Evolutionary conservation across 192 early-diverging fungal species (phyloP).

Genomic region (Chytriomyces hyalinus): DNA sequence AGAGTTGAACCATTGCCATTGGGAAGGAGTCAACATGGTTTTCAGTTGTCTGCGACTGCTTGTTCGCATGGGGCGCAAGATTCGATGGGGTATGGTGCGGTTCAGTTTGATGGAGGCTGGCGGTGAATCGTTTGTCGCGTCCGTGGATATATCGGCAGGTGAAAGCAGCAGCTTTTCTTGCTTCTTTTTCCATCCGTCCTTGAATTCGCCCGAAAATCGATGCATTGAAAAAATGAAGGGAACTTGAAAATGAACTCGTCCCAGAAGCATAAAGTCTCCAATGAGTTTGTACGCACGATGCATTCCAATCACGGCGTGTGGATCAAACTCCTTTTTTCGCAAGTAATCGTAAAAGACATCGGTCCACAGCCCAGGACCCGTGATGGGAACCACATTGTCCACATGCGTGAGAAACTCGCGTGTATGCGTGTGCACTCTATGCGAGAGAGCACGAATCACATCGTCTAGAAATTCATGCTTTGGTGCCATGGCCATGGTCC

Average conservation of each 20-base stretch:
- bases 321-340: background rate
- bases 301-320: background rate
- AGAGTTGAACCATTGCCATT: no score
- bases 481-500: conserved; percentile 35
- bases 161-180: no score
- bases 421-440: background rate
- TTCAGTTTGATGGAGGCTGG: no score
- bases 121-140: no score
- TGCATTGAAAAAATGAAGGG: no score
- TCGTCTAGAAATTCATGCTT: conserved; percentile 29
- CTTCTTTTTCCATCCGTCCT: background rate
- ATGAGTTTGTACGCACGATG: background rate
- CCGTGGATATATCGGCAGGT: no score
- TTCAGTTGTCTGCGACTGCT: no score
- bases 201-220: no score
- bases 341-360: background rate
- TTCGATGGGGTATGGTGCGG: no score
- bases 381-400: conserved; percentile 10
- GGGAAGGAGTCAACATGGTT: no score
- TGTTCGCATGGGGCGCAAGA: no score
- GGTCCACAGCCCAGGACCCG: background rate
- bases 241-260: background rate
- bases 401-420: background rate
- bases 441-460: conserved; percentile 1
- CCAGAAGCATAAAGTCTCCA: conserved; percentile 2